Base-by-base conservation (phyloP, 352 stramenopile species). In the Phytopythium helicoides region DNA sequence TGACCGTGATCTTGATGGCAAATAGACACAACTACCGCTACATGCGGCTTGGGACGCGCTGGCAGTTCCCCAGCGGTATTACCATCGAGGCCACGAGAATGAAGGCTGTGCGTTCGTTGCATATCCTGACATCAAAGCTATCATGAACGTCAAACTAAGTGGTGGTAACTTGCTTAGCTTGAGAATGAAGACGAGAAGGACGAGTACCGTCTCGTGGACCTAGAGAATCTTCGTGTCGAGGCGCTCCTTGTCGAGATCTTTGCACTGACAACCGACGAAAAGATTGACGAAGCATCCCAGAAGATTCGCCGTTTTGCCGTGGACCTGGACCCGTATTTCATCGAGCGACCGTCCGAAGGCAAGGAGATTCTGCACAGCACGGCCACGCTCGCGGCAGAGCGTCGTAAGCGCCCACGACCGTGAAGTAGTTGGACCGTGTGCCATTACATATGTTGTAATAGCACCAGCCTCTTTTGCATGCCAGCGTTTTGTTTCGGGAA, bases 181-280 rank as follows among this genome's bases (percentile, higher is more conserved):
- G 61, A 86, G 33, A 94, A 90, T 39, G 79, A 91, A 50, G 83
- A 92, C 38, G 76, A 87, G 48, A 87, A 91, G 25, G 83, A 94
- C 48, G 75, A 94, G 36, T 89, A 91, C 38, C 81, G 81, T n/a
- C 64, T 94, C 1, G 83, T 92, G 16, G 83, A 91, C 47, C 50
- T 94, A 15, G 81, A 94, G 48, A 94, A 91, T 51, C 58, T 94
- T 21, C 81, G 80, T 16, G 82, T 94, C 9, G 84, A 94, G 47
- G 84, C 84, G n/a, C 63, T 92, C 6, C 67, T 94, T 7, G 73
- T 94, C n/a, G 84, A 94, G 56, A 87, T 94, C 19, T 92, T 79
- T 21, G 68, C 82, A 25, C 73, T 94, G 33, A 92, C 84, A 34
- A 92, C 80, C 11, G 84, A 94, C 42, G 84, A 94, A 33, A 89